These are phyloP conservation scores for Termitomyces sp. DNA, from an alignment of 768 basidiomycete species.

Conservation along the genomic window DNA sequence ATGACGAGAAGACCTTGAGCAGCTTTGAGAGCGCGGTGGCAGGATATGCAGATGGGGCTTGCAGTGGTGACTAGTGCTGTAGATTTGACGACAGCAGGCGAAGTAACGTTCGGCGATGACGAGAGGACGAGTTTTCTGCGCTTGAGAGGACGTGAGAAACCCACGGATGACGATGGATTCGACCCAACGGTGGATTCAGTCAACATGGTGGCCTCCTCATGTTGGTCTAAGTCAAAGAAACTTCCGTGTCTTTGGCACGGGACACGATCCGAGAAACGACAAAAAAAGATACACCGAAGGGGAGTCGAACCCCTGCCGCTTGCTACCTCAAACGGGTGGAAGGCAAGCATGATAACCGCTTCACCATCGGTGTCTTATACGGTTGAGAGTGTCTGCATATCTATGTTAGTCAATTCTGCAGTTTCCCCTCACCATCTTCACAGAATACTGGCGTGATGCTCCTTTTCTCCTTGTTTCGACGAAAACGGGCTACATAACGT, in stretches of 20 bases:
- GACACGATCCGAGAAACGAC: background rate
- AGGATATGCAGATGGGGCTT: conserved; percentile 21
- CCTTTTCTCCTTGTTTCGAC: too few relatives aligned
- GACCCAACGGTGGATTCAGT: background rate
- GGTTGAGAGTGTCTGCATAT: too few relatives aligned
- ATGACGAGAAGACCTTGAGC: conserved; percentile 18
- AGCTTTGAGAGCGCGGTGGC: conserved; percentile 23
- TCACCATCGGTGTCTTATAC: conserved; percentile 57
- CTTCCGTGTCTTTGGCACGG: background rate
- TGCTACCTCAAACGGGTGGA: conserved; percentile 49
- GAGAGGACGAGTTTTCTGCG: conserved; percentile 21
- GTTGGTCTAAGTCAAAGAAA: background rate
- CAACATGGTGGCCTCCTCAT: conserved; percentile 13
- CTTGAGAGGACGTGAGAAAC: conserved; percentile 23
- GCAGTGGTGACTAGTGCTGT: background rate
- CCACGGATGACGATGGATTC: conserved; percentile 6
- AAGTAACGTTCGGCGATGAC: background rate
- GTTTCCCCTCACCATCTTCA: too few relatives aligned
- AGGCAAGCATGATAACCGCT: conserved; percentile 93
- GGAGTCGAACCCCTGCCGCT: conserved; percentile 79
- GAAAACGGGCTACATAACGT: too few relatives aligned
- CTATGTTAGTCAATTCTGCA: too few relatives aligned
- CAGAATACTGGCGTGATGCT: too few relatives aligned
- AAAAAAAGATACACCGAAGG: conserved; percentile 50
- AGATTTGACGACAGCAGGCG: background rate